Evolutionary conservation across 768 basidiomycete species (phyloP).

Genomic region (Lyophyllum semitale): DNA sequence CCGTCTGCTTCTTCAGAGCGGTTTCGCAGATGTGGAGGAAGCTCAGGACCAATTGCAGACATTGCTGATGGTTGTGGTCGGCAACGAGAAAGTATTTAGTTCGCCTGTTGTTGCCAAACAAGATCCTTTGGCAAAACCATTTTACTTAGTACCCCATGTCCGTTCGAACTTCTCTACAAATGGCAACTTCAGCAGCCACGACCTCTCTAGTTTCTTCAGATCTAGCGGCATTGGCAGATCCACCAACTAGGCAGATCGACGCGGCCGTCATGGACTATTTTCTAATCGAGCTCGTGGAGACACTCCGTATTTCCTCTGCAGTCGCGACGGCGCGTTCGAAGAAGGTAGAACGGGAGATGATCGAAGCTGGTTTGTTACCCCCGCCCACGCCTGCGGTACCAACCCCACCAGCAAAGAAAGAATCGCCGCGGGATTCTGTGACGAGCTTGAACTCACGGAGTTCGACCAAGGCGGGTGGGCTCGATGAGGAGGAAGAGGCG

Average conservation of each 20-base stretch:
- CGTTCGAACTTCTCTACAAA: conserved; percentile 33
- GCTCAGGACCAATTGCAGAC: conserved; percentile 57
- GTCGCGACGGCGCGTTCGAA: conserved; percentile 69
- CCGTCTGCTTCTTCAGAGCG: conserved; percentile 25
- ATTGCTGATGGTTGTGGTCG: conserved; percentile 27
- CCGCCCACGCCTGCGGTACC: conserved; percentile 43
- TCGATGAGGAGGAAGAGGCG: conserved; percentile 76
- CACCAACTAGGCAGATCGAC: conserved; percentile 62
- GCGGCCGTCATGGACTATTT: conserved; percentile 82
- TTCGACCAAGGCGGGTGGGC: conserved; percentile 30
- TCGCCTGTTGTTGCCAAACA: conserved; percentile 11
- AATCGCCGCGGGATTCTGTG: conserved; percentile 42
- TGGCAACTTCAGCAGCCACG: conserved; percentile 22
- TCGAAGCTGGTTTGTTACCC: conserved; percentile 73
- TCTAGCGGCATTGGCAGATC: conserved; percentile 64
- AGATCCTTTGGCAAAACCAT: too few relatives aligned
- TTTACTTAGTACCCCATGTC: conserved; percentile 23
- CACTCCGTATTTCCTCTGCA: conserved; percentile 72
- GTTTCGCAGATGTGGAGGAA: conserved; percentile 50
- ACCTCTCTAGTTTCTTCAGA: conserved; percentile 24
- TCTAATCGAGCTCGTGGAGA: conserved; percentile 76
- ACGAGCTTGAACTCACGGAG: conserved; percentile 43
- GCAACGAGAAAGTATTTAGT: conserved; percentile 3
- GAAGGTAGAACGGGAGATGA: conserved; percentile 77
- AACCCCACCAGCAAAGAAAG: conserved; percentile 41